Evolutionary conservation across 371 early-diverging fungal genomes (phyloP).

Genomic region (Rhizopus microsporus): DNA sequence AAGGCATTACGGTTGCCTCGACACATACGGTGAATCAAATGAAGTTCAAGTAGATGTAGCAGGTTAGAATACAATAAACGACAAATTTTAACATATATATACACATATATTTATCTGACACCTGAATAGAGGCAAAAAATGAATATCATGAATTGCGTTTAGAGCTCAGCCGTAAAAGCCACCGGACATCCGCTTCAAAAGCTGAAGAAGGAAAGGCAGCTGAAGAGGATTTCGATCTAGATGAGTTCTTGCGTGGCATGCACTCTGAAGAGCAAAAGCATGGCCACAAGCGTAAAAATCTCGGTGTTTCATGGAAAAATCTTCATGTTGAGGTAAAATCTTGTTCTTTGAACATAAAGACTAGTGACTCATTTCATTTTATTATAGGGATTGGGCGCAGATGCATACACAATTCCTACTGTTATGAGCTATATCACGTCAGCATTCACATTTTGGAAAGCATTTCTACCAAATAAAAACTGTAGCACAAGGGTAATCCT

Average conservation of each 20-base stretch:
- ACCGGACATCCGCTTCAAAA: slow-evolving; percentile 10
- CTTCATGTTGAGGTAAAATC: slow-evolving; percentile 36
- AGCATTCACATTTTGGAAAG: slow-evolving; percentile 44
- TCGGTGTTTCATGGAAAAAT: slow-evolving; percentile 56
- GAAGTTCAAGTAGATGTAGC: slow-evolving; percentile 42
- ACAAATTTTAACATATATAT: neutral
- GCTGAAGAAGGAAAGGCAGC: slow-evolving; percentile 21
- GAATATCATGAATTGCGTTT: slow-evolving; percentile 36
- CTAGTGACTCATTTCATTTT: neutral
- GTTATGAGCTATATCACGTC: slow-evolving; percentile 10
- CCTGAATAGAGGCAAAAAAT: slow-evolving; percentile 31
- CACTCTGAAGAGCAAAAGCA: slow-evolving; percentile 24
- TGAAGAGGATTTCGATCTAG: slow-evolving; percentile 35
- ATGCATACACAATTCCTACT: slow-evolving; percentile 42
- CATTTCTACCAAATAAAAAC: slow-evolving; percentile 16
- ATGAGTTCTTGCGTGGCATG: slow-evolving; percentile 33
- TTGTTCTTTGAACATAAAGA: slow-evolving; percentile 3
- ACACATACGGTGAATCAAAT: slow-evolving; percentile 34
- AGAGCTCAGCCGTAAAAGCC: slow-evolving; percentile 32
- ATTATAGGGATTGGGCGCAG: slow-evolving; percentile 43
- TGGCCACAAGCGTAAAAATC: slow-evolving; percentile 31
- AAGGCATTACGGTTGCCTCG: slow-evolving; percentile 6
- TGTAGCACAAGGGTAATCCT: slow-evolving; percentile 41
- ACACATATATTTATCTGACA: too few relatives aligned
- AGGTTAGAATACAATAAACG: slow-evolving; percentile 4